Conservation (phyloP, 331 rosid genomes). For the Dryas integrifolia region DNA sequence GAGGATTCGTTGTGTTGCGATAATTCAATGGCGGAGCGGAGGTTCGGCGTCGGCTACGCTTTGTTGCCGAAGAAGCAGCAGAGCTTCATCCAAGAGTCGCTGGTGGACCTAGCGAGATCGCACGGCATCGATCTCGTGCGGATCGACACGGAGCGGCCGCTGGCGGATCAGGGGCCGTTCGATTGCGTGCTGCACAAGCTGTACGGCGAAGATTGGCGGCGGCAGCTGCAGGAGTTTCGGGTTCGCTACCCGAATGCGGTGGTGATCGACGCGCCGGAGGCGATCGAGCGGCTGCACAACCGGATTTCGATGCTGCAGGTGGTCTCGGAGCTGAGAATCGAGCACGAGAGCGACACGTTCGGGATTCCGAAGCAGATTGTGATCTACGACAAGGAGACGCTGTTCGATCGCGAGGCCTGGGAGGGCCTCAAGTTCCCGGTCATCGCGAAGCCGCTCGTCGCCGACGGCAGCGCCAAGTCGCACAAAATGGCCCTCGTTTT, state of each 20-base stretch:
- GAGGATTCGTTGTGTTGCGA: background rate
- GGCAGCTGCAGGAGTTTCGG: constrained; percentile 51
- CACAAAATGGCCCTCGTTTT: constrained; percentile 86
- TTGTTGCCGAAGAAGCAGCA: constrained; percentile 80
- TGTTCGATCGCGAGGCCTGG: constrained; percentile 57
- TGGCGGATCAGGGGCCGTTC: constrained; percentile 81
- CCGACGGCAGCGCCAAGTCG: constrained; percentile 93
- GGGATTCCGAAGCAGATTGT: constrained; percentile 97
- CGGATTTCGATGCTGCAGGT: constrained; percentile 96
- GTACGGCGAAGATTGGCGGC: constrained; percentile 78
- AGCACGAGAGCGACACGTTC: constrained; percentile 49
- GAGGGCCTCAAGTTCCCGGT: constrained; percentile 79
- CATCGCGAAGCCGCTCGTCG: constrained; percentile 84
- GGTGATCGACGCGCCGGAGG: constrained; percentile 70
- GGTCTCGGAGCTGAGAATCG: constrained; percentile 72
- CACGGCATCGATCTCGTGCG: constrained; percentile 72
- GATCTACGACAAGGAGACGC: constrained; percentile 71
- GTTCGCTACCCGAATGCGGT: constrained; percentile 56
- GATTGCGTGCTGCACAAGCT: constrained; percentile 87
- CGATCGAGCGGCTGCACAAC: constrained; percentile 86
- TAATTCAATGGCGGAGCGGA: constrained; percentile 68
- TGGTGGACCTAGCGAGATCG: constrained; percentile 56
- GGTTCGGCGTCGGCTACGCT: constrained; percentile 74
- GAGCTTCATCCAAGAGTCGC: constrained; percentile 80
- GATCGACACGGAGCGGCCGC: constrained; percentile 39